A percentile compares a stretch with the other conserved stretches of the same genome.
Conservation (phyloP, 805 yeast genomes). For the Candida chauliodis region DNA sequence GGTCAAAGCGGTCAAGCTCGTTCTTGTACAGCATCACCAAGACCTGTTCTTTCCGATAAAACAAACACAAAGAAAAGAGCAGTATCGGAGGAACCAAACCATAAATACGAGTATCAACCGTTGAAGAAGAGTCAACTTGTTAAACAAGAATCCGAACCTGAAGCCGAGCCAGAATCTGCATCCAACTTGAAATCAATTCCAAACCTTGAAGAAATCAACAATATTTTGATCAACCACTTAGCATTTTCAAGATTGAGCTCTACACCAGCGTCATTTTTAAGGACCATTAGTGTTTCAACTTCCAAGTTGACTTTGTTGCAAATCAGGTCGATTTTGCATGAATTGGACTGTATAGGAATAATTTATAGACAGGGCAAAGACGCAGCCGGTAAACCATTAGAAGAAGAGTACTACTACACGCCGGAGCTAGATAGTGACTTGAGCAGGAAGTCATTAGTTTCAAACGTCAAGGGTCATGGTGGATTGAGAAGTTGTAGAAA, state of each 20-base stretch:
- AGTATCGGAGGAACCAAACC: constrained; percentile 32
- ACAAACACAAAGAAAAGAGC: constrained; percentile 29
- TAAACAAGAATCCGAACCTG: constrained; percentile 21
- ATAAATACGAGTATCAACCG: constrained; percentile 12
- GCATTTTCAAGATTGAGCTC: constrained; percentile 88
- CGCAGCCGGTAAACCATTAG: constrained; percentile 93
- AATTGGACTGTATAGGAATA: constrained; percentile 70
- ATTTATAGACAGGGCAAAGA: constrained; percentile 89
- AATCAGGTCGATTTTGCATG: constrained; percentile 42
- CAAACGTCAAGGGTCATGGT: constrained; percentile 76
- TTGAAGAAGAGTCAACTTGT: constrained; percentile 15
- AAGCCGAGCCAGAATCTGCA: neutral
- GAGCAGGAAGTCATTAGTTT: constrained; percentile 66
- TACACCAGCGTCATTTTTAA: constrained; percentile 75
- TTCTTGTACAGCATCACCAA: constrained; percentile 6
- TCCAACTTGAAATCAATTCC: constrained; percentile 9
- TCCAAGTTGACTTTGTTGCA: constrained; percentile 42
- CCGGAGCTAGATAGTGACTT: constrained; percentile 76
- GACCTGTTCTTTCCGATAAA: constrained; percentile 21
- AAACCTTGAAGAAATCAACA: constrained; percentile 51
- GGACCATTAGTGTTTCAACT: constrained; percentile 56
- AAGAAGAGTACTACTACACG: constrained; percentile 89
- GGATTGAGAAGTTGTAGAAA: constrained; percentile 84
- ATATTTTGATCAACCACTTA: constrained; percentile 73
- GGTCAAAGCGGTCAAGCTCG: neutral